phyloP scores from a whole-genome alignment of 2,329 filamentous ascomycete genomes.

The Sarocladium kiliense region DNA sequence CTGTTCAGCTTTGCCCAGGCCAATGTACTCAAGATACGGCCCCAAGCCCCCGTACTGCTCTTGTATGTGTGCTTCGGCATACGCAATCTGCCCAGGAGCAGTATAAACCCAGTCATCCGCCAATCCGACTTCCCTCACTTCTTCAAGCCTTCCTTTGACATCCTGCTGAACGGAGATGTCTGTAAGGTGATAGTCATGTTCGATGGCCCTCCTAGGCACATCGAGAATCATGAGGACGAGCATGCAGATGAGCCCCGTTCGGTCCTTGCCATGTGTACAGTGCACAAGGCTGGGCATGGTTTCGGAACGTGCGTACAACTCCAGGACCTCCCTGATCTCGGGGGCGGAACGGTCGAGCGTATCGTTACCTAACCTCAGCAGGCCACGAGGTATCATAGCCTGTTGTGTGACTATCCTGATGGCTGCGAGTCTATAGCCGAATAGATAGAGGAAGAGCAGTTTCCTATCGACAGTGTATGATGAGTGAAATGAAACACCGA shows the following conservation, averaged over 20 bases:
- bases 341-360: conserved; percentile 62
- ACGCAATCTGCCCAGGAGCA: conserved; percentile 56
- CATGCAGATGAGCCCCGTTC: conserved; percentile 63
- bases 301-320: conserved; percentile 21
- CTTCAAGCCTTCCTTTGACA: conserved; percentile 56
- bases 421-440: conserved; percentile 64
- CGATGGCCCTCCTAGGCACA: conserved; percentile 54
- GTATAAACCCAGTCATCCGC: conserved; percentile 68
- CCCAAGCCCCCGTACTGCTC: conserved; percentile 60
- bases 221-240: conserved; percentile 61
- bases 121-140: conserved; percentile 67
- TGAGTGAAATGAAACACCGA: neutral
- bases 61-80: conserved; percentile 53
- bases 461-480: conserved; percentile 17
- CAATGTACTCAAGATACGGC: conserved; percentile 60
- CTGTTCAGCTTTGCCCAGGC: conserved; percentile 44
- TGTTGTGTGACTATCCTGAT: conserved; percentile 64
- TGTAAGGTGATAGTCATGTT: conserved; percentile 67
- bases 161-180: conserved; percentile 52
- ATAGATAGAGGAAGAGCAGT: conserved; percentile 55
- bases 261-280: conserved; percentile 87
- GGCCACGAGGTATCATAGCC: conserved; percentile 67
- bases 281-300: conserved; percentile 67
- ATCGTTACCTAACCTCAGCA: conserved; percentile 64
- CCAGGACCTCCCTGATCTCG: conserved; percentile 46